Evolutionary conservation across 441 rosid genomes (phyloP).

Genomic region (Pelargonium exstipulatum): DNA sequence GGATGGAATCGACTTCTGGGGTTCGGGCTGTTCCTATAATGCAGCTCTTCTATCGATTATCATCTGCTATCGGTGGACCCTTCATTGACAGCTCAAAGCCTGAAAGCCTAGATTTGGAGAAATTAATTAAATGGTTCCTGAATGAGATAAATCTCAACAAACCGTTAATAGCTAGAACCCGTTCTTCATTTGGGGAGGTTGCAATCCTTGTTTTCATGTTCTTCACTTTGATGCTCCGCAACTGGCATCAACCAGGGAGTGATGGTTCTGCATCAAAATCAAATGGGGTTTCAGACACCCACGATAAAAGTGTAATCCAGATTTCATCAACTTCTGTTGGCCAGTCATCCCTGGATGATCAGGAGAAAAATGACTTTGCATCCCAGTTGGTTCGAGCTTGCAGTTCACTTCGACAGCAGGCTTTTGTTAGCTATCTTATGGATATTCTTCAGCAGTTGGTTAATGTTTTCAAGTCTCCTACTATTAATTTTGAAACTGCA

Average conservation of each 20-base stretch:
- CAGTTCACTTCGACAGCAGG: slow-evolving; percentile 78
- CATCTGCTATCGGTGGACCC: slow-evolving; percentile 98
- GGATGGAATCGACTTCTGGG: slow-evolving; percentile 93
- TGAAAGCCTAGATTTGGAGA: slow-evolving; percentile 77
- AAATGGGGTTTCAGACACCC: slow-evolving; percentile 49
- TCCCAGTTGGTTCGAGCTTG: slow-evolving; percentile 87
- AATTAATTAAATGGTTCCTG: slow-evolving; percentile 86
- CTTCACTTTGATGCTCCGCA: slow-evolving; percentile 99
- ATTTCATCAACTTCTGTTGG: slow-evolving; percentile 38
- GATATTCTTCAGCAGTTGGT: slow-evolving; percentile 95
- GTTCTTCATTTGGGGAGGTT: slow-evolving; percentile 89
- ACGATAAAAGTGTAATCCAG: slow-evolving; percentile 61
- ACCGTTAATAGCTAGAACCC: slow-evolving; percentile 64
- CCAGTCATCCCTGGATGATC: slow-evolving; percentile 65
- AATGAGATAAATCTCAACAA: slow-evolving; percentile 73
- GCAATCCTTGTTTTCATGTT: slow-evolving; percentile 97
- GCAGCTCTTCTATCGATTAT: slow-evolving; percentile 96
- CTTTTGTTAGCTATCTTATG: slow-evolving; percentile 90
- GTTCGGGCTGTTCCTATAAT: slow-evolving; percentile 89
- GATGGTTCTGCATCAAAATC: slow-evolving; percentile 52
- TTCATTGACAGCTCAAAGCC: slow-evolving; percentile 90
- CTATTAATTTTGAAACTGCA: slow-evolving; percentile 50
- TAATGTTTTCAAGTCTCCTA: slow-evolving; percentile 82
- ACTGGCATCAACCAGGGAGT: slow-evolving; percentile 99
- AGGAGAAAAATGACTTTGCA: slow-evolving; percentile 81